Base-by-base conservation (phyloP, 306 rosid species). In the Rosa lucieae region DNA sequence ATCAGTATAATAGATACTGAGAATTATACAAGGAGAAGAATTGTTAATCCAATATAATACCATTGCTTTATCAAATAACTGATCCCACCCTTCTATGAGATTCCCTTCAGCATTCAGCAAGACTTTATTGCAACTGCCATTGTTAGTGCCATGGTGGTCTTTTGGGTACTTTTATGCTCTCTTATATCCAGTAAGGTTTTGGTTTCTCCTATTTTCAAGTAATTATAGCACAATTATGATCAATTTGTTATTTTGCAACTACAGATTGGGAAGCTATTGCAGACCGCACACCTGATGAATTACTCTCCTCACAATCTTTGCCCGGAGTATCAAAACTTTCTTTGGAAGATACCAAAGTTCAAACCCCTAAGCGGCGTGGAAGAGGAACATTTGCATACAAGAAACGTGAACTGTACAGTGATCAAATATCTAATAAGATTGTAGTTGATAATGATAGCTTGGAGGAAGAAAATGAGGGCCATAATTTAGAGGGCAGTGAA, bases 251-350 rank as follows among this genome's bases (percentile, higher is more conserved):
- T 78, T 58, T 69, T 78, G 59, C 68, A 73, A 74, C 66, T 84
- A 44, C 94, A 95, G 99, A 95, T 82, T 95, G 99, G 99, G 99
- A 92, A 87, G 97, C 94, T 77, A 77, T 89, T n/a, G 98, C 92
- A 15, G 99, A 95, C 79, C 84, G 72, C 73, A 44, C 86, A 62
- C 90, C 97, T 75, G 89, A 87, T 68, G 93, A 92, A 73, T 78
- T 95, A 71, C 89, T 89, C 47, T 58, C 92, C 47, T 72, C 91
- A 6, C 82, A 81, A 69, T 52, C 88, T 85, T 74, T 78, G 80
- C 80, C 88, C 67, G 88, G 88, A 70, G 83, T 85, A 37, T 87
- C 97, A 44, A 77, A 89, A 80, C 76, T 87, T 79, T 80, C 86
- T 83, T 79, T 88, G 78, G 88, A 70, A 77, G 87, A 84, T 49